Percentiles rank a stretch among this genome's conserved stretches.
Conservation (phyloP, 208 protist genomes). For the Crithidia fasciculata region DNA sequence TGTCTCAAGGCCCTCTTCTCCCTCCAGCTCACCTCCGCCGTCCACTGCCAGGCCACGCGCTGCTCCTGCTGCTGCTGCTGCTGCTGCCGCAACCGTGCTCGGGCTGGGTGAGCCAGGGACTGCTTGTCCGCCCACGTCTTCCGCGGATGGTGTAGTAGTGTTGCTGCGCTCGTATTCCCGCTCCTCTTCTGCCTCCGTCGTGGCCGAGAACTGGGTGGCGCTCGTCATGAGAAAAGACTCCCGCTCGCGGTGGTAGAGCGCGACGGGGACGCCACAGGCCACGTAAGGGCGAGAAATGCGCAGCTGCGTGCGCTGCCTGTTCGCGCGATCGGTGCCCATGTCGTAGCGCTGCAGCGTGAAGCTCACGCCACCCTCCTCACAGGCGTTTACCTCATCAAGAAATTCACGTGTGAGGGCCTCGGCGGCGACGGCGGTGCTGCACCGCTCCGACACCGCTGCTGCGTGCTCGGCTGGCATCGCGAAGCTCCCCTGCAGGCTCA, state of each 20-base stretch:
- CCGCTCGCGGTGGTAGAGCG: conserved; percentile 70
- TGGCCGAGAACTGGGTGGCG: conserved; percentile 29
- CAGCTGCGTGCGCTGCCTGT: conserved; percentile 56
- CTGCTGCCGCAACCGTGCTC: background rate
- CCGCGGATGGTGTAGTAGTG: background rate
- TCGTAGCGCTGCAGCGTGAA: conserved; percentile 79
- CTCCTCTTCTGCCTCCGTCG: conserved; percentile 27
- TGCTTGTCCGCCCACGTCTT: background rate
- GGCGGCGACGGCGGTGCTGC: conserved; percentile 24
- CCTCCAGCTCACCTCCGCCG: background rate
- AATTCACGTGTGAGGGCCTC: conserved; percentile 46
- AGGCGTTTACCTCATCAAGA: conserved; percentile 76
- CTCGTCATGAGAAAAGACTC: conserved; percentile 71
- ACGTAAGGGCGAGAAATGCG: conserved; percentile 58
- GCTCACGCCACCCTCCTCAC: conserved; percentile 68
- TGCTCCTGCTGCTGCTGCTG: background rate
- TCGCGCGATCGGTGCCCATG: conserved; percentile 52
- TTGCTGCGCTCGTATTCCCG: conserved; percentile 26
- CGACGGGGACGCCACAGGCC: conserved; percentile 52
- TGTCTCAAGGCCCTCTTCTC: background rate
- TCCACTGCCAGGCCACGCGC: background rate
- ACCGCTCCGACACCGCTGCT: conserved; percentile 9
- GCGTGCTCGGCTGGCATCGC: conserved; percentile 9
- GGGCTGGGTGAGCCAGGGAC: too few species aligned
- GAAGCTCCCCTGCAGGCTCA: conserved; percentile 25